Evolutionary conservation across 257 asterid species (phyloP).

Genomic region (Nicotiana paniculata): DNA sequence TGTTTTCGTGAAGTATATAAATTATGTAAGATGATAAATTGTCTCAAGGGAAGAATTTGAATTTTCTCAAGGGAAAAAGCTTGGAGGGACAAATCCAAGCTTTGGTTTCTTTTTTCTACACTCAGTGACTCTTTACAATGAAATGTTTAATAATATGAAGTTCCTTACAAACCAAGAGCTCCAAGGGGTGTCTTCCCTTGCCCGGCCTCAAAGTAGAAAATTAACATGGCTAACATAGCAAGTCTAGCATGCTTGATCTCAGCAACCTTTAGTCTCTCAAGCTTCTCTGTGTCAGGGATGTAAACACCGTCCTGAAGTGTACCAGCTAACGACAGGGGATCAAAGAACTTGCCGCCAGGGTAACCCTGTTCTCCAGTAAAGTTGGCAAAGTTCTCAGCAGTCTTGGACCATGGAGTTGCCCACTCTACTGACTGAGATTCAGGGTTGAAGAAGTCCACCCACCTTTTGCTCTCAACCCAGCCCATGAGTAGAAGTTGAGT

Average conservation of each 20-base stretch:
- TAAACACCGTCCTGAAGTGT: slow-evolving; percentile 56
- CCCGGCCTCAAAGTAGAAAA: slow-evolving; percentile 93
- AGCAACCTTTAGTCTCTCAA: slow-evolving; percentile 83
- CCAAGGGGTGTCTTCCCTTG: slow-evolving; percentile 97
- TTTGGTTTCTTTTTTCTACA: slow-evolving; percentile 24
- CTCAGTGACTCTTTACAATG: slow-evolving; percentile 24
- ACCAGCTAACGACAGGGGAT: slow-evolving; percentile 69
- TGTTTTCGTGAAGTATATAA: background rate
- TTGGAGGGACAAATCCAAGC: background rate
- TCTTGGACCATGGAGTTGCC: slow-evolving; percentile 97
- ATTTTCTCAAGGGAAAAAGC: background rate
- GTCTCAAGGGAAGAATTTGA: background rate
- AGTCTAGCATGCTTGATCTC: slow-evolving; percentile 97
- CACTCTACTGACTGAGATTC: slow-evolving; percentile 89
- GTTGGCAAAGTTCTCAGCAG: slow-evolving; percentile 73
- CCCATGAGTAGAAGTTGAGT: slow-evolving; percentile 96
- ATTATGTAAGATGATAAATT: background rate
- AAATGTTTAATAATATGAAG: slow-evolving; percentile 4
- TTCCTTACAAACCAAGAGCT: slow-evolving; percentile 75
- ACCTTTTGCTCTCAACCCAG: slow-evolving; percentile 97
- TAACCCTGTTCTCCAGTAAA: slow-evolving; percentile 95
- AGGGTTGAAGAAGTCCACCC: slow-evolving; percentile 94
- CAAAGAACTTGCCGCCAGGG: slow-evolving; percentile 94
- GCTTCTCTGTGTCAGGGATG: slow-evolving; percentile 71
- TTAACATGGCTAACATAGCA: slow-evolving; percentile 93